Conservation (phyloP, 1,284 basidiomycete species). For the Malassezia slooffiae region DNA sequence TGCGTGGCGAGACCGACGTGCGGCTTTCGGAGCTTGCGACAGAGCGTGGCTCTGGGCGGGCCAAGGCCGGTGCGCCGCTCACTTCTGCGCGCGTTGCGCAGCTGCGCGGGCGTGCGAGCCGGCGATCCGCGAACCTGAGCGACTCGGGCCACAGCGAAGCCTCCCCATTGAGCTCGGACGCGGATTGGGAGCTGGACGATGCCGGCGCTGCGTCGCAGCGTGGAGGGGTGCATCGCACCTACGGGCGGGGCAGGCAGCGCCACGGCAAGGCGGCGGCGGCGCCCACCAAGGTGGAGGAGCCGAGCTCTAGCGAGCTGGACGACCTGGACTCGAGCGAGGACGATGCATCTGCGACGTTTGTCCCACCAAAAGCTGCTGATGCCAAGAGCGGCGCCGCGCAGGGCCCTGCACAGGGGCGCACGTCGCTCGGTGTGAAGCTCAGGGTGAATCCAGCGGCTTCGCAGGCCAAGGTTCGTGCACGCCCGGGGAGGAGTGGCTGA, state of each 20-base stretch:
- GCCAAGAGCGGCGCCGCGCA: not conserved
- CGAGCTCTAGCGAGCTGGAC: too few relatives aligned
- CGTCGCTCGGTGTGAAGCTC: slow-evolving; percentile 6
- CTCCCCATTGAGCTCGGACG: not conserved
- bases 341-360: too few relatives aligned
- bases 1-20: slow-evolving; percentile 2
- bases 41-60: not conserved
- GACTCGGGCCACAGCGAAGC: not conserved
- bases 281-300: too few relatives aligned
- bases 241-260: slow-evolving; percentile 3
- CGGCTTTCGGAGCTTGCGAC: slow-evolving; percentile 1
- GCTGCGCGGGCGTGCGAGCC: not conserved
- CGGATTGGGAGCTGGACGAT: slow-evolving; percentile 3
- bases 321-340: too few relatives aligned
- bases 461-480: too few relatives aligned
- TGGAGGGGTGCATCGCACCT: slow-evolving; percentile 1
- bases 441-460: too few relatives aligned
- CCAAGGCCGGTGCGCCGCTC: too few relatives aligned
- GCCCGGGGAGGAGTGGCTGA: not conserved
- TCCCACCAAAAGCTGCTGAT: too few relatives aligned
- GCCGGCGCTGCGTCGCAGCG: not conserved
- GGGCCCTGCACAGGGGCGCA: too few relatives aligned
- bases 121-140: too few relatives aligned
- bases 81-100: too few relatives aligned
- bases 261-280: not conserved